Evolutionary conservation across 805 yeast species (phyloP).

Genomic region (Isabelozyma gotoi): DNA sequence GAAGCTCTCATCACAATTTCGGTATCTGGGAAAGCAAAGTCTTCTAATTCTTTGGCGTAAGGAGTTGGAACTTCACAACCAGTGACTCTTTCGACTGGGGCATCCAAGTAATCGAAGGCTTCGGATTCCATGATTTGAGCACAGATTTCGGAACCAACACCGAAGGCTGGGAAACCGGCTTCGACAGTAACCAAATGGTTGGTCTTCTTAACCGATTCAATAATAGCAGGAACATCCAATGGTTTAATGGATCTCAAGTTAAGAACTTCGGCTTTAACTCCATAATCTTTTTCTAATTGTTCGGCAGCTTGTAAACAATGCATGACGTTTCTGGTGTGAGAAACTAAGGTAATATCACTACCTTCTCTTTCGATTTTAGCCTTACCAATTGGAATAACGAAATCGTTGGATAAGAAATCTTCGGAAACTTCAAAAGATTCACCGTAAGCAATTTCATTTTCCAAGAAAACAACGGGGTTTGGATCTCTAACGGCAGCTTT

Average conservation of each 20-base stretch:
- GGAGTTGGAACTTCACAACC: constrained; percentile 99
- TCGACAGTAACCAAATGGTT: constrained; percentile 95
- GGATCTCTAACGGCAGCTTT: constrained; percentile 99
- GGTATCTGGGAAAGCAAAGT: constrained; percentile 97
- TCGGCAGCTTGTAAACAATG: constrained; percentile 91
- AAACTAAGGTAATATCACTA: constrained; percentile 81
- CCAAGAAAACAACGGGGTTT: constrained; percentile 93
- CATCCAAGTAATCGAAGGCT: constrained; percentile 96
- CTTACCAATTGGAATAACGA: constrained; percentile 87
- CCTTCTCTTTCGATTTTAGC: constrained; percentile 96
- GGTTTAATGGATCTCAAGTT: constrained; percentile 98
- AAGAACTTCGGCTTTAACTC: constrained; percentile 88
- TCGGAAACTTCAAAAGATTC: constrained; percentile 86
- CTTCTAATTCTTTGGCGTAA: constrained; percentile 93
- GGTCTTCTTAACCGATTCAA: constrained; percentile 91
- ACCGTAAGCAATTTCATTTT: constrained; percentile 93
- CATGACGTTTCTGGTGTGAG: constrained; percentile 89
- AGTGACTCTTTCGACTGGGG: constrained; percentile 97
- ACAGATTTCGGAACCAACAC: constrained; percentile 97
- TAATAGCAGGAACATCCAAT: constrained; percentile 81
- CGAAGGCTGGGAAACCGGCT: constrained; percentile 97
- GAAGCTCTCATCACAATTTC: constrained; percentile 85
- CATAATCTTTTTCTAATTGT: constrained; percentile 75
- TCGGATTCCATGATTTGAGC: constrained; percentile 98
- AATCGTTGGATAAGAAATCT: constrained; percentile 86